A percentile compares a stretch with the other conserved stretches of the same genome.
Evolutionary conservation across 2,329 filamentous ascomycete species (phyloP).

Genomic region (Fusarium pseudoanthophilum): DNA sequence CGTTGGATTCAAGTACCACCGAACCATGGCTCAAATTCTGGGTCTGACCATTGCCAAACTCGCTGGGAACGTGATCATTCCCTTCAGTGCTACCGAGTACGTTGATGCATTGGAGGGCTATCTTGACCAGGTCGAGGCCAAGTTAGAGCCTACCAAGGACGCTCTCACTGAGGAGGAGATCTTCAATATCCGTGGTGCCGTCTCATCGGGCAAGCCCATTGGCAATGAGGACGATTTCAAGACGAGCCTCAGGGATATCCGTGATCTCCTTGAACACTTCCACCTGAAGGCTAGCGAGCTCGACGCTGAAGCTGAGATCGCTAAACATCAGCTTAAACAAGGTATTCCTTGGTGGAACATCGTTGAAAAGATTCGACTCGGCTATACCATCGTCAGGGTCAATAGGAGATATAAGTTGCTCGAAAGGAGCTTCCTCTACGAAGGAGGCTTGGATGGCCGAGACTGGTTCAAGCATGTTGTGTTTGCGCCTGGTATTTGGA

Average conservation of each 20-base stretch:
- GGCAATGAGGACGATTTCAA: constrained; percentile 55
- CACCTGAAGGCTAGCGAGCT: constrained; percentile 56
- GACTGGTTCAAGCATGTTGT: constrained; percentile 96
- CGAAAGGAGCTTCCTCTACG: constrained; percentile 82
- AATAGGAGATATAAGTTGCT: constrained; percentile 88
- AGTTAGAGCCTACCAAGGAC: constrained; percentile 52
- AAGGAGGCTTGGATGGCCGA: constrained; percentile 79
- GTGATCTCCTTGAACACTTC: constrained; percentile 52
- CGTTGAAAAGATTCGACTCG: constrained; percentile 73
- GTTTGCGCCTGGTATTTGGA: constrained; percentile 92
- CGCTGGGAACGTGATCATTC: constrained; percentile 69
- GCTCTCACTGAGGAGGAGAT: constrained; percentile 45
- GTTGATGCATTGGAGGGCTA: constrained; percentile 65
- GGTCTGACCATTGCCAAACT: constrained; percentile 71
- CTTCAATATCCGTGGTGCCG: constrained; percentile 45
- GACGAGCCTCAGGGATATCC: constrained; percentile 52
- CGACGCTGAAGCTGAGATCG: constrained; percentile 57
- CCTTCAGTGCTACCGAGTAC: constrained; percentile 73
- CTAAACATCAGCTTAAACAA: constrained; percentile 55
- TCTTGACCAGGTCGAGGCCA: constrained; percentile 61
- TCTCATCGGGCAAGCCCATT: constrained; percentile 35
- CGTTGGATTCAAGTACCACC: constrained; percentile 72
- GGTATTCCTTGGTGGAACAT: constrained; percentile 83
- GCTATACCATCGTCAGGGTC: constrained; percentile 69
- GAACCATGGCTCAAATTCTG: constrained; percentile 73